Base-by-base conservation (phyloP, 768 basidiomycete genomes). In the Pisolithus tinctorius region DNA sequence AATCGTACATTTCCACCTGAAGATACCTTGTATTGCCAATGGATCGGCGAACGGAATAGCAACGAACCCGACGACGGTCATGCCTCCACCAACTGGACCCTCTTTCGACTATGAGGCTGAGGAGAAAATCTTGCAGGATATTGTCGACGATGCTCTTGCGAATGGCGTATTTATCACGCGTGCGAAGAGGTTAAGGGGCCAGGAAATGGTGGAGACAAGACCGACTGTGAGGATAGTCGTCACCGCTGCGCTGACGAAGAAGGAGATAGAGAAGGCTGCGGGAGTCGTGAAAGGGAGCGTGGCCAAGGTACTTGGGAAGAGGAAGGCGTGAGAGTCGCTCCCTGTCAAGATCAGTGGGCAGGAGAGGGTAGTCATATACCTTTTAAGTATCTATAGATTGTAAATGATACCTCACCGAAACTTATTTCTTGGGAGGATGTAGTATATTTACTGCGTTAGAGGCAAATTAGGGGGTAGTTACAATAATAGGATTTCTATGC, bases 231-330 rank as follows among this genome's bases (percentile, higher is more conserved):
- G 90, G 54, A 71, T 98, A n/a, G 85, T 86, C 23, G 71, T 94
- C 55, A 85, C 80, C 4, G 79, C 83, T 13, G 92, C 82, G 13
- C 66, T 97, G 57, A 83, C 84, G 25, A 86, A 76, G 77, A 95
- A 94, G 71, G 96, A 98, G 60, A 81, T 84, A 49, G 93, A 96
- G 75, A 94, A 92, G 74, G 88, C 93, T 3, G 81, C 84, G 6
- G 71, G 70, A 23, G 77, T 87, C 17, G 68, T 99, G 51, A 90
- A 86, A 71, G 74, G 75, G 29, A 85, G 84, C 37, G 71, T 93
- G 42, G 74, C 77, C 38, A 92, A 93, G 72, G 81, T 90, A 4
- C 67, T 93, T 46, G 74, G 78, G 26, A 84, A 69, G 72, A 76
- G 79, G 58, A 71, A 14, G 41, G 8, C 13, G 30, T 23, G 23